Conservation (phyloP, 2,329 filamentous ascomycete genomes). For the Lojkania enalia region DNA sequence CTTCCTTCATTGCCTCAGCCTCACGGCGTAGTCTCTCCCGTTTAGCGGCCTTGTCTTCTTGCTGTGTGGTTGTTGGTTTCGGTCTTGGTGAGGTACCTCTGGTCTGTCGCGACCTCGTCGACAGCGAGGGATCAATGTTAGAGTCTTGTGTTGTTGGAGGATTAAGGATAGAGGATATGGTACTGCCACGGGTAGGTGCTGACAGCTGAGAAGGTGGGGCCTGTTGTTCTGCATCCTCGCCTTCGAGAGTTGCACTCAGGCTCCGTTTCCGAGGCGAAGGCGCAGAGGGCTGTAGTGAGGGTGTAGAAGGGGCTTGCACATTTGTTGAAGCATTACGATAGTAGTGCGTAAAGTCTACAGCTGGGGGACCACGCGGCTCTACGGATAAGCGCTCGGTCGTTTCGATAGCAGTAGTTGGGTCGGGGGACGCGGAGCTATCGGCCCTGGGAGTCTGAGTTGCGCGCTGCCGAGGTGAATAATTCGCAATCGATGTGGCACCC, state of each 20-base stretch:
- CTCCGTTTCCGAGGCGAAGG: slow-evolving; percentile 39
- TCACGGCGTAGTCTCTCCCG: slow-evolving; percentile 37
- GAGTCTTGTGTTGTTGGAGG: slow-evolving; percentile 28
- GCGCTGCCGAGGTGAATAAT: slow-evolving; percentile 35
- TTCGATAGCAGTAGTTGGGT: slow-evolving; percentile 33
- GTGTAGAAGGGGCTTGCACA: slow-evolving; percentile 1
- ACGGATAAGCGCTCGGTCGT: slow-evolving; percentile 33
- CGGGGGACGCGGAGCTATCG: slow-evolving; percentile 39
- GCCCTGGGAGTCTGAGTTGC: slow-evolving; percentile 33
- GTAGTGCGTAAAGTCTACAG: slow-evolving; percentile 45
- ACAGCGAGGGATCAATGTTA: slow-evolving; percentile 40
- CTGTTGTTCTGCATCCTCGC: slow-evolving; percentile 21
- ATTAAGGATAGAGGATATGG: slow-evolving; percentile 41
- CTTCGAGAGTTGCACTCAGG: slow-evolving; percentile 37
- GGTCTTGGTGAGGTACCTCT: slow-evolving; percentile 24
- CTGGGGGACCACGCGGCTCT: slow-evolving; percentile 35
- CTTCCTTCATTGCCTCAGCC: slow-evolving; percentile 36
- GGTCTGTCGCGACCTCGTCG: slow-evolving; percentile 23
- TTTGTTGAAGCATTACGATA: slow-evolving; percentile 22
- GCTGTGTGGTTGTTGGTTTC: slow-evolving; percentile 8
- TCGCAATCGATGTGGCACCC: slow-evolving; percentile 29
- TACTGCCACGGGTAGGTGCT: slow-evolving; percentile 36
- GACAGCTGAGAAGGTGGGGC: slow-evolving; percentile 20
- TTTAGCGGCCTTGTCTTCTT: slow-evolving; percentile 34
- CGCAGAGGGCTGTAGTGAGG: not conserved